These are phyloP conservation scores for Hordeum marinum DNA, from an alignment of 176 grass and related monocot species.

Conservation along the genomic window DNA sequence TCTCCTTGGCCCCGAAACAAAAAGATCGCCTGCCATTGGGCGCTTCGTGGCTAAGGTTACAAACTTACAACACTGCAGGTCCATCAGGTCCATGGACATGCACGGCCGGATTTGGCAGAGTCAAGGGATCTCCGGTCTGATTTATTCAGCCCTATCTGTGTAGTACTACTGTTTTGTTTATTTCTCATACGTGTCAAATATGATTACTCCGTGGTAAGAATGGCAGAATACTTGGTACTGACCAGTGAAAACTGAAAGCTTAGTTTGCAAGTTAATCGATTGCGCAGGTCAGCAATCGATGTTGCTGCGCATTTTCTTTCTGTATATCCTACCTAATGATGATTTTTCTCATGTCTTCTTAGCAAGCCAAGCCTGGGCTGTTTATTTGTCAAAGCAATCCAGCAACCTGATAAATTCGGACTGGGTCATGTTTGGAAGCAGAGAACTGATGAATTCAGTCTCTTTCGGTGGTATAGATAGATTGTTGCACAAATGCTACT, in stretches of 20 bases:
- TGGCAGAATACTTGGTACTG: neutral
- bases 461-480: conserved; percentile 2
- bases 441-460: conserved; percentile 16
- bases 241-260: conserved; percentile 3
- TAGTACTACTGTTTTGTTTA: neutral
- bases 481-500: neutral
- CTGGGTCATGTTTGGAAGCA: neutral
- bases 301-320: neutral
- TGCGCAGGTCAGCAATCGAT: neutral
- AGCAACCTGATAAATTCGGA: neutral
- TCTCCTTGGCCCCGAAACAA: too few relatives aligned
- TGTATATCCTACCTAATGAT: neutral
- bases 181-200: neutral
- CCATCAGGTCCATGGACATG: neutral
- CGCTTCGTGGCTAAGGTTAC: conserved; percentile 36
- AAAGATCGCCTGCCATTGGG: conserved; percentile 26
- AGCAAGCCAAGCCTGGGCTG: neutral
- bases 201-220: neutral
- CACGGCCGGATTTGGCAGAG: neutral
- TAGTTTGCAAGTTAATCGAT: conserved; percentile 2
- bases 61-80: neutral
- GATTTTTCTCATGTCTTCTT: neutral
- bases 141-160: neutral
- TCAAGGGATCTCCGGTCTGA: neutral
- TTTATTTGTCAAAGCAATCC: neutral